phyloP scores from a whole-genome alignment of 352 stramenopile genomes.

The Pythium periplocum region DNA sequence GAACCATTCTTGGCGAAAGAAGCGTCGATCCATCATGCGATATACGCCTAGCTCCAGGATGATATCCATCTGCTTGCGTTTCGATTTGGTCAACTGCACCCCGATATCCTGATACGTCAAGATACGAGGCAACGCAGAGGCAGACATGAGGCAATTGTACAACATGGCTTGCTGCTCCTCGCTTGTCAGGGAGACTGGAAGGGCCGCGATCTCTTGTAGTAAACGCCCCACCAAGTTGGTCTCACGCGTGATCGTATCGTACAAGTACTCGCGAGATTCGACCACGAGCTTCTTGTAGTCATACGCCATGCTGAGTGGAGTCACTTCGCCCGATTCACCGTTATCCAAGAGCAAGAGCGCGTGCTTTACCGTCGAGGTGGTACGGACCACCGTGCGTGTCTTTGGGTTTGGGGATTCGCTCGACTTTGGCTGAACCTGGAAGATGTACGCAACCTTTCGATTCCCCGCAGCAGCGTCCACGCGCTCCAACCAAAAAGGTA shows the following conservation, averaged over 20 bases:
- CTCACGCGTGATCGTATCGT: constrained; percentile 59
- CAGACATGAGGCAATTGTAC: constrained; percentile 54
- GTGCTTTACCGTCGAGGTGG: constrained; percentile 57
- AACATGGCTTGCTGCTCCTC: constrained; percentile 43
- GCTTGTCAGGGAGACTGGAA: constrained; percentile 1
- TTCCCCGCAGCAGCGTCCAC: constrained; percentile 49
- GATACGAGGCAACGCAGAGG: constrained; percentile 31
- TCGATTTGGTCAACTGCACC: constrained; percentile 43
- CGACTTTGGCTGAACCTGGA: constrained; percentile 36
- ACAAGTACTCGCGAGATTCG: constrained; percentile 64
- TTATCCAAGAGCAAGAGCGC: constrained; percentile 38
- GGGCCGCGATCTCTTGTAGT: constrained; percentile 36
- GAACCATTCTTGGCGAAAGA: constrained; percentile 74
- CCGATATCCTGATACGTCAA: constrained; percentile 49
- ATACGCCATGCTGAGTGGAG: constrained; percentile 4
- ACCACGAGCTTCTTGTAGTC: constrained; percentile 45
- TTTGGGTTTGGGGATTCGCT: constrained; percentile 7
- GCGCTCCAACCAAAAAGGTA: constrained; percentile 68
- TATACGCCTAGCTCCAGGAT: constrained; percentile 58
- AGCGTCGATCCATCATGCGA: constrained; percentile 35
- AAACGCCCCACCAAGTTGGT: constrained; percentile 32
- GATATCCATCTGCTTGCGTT: constrained; percentile 51
- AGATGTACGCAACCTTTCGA: constrained; percentile 67
- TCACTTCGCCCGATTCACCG: constrained; percentile 17
- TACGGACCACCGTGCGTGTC: constrained; percentile 38